Evolutionary conservation across 1,284 basidiomycete species (phyloP), one percentile per base, ranked within the genome.

Genomic region (Volvariella surrecta): DNA sequence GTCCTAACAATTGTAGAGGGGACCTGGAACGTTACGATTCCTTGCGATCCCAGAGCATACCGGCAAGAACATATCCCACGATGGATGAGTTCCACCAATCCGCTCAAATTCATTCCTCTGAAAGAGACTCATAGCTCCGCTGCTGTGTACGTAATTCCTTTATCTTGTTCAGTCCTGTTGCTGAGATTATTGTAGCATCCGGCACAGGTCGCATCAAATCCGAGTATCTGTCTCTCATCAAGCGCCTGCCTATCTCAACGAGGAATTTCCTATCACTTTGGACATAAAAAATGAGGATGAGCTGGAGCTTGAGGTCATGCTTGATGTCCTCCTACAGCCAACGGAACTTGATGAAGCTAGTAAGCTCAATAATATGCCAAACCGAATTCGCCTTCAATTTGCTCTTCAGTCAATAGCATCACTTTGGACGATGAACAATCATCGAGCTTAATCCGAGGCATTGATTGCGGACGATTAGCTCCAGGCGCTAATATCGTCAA

Each of bases 261-360:
- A 94, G 58, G 68, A 75, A 31, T 84, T 84, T 53, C 79, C 83
- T 0, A 78, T 94, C 48, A 57, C 58, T 13, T 66, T 94, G 31
- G 67, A 74, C 32, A 68, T 92, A 10, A 73, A 63, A 4, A 92
- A 89, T 54, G 55, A 64, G 2, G 89, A 93, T 56, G 73, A 74
- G 20, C 67, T 76, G 15, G 70, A 76, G 16, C 60, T 94, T 16
- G 74, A 82, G 4, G 61, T 89, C n/a, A 59, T 70, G 2, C 64
- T 90, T 4, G 84, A 89, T 47, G 73, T 86, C 1, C 67, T 91
- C 39, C 59, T 94, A 28, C 88, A 91, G 47, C 88, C 89, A 2
- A 75, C 78, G 1, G 84, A 88, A 50, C 67, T 78, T 40, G 88
- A 91, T 49, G 76, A 79, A 45, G 78, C 84, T 17, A 73, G 88